phyloP scores from a whole-genome alignment of 2,329 filamentous ascomycete genomes.

The Apiospora saccharicola region DNA sequence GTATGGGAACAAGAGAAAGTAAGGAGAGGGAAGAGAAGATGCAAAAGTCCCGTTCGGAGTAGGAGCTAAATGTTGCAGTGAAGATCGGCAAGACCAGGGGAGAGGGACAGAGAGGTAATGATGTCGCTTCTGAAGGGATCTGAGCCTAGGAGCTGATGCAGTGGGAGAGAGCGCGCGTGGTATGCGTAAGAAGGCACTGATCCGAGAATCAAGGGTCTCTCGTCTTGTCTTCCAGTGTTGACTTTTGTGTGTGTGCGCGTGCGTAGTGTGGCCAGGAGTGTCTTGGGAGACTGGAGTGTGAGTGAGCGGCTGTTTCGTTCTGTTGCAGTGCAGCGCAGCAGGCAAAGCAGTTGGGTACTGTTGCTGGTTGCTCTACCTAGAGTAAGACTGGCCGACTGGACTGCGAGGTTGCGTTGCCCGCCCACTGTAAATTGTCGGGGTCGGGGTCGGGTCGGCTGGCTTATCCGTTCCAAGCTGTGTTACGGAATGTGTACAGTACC shows the following conservation, averaged over 20 bases:
- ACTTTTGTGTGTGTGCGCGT: conserved; percentile 11
- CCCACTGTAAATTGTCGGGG: conserved; percentile 21
- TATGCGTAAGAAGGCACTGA: conserved; percentile 1
- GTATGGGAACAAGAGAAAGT: conserved; percentile 3
- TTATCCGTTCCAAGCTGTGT: conserved; percentile 17
- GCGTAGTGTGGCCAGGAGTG: conserved; percentile 13
- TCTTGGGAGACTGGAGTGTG: background rate
- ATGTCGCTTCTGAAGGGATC: conserved; percentile 17
- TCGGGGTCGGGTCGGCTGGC: conserved; percentile 17
- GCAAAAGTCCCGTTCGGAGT: background rate
- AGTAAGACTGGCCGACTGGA: conserved; percentile 2
- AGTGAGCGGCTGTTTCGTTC: conserved; percentile 13
- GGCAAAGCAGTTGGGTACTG: conserved; percentile 1
- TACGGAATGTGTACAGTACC: conserved; percentile 15
- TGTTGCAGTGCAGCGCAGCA: conserved; percentile 17
- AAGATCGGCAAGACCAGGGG: conserved; percentile 11
- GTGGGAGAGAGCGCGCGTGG: background rate
- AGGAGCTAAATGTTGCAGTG: conserved; percentile 19
- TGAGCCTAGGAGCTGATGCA: conserved; percentile 20
- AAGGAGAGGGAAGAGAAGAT: background rate
- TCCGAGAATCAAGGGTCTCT: conserved; percentile 17
- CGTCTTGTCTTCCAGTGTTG: conserved; percentile 16
- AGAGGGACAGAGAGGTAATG: background rate
- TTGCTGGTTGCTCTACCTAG: conserved; percentile 7
- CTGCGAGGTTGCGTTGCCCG: conserved; percentile 12